Base-by-base conservation (phyloP, 1,139 yeast species). In the Geotrichum citri-aurantii region DNA sequence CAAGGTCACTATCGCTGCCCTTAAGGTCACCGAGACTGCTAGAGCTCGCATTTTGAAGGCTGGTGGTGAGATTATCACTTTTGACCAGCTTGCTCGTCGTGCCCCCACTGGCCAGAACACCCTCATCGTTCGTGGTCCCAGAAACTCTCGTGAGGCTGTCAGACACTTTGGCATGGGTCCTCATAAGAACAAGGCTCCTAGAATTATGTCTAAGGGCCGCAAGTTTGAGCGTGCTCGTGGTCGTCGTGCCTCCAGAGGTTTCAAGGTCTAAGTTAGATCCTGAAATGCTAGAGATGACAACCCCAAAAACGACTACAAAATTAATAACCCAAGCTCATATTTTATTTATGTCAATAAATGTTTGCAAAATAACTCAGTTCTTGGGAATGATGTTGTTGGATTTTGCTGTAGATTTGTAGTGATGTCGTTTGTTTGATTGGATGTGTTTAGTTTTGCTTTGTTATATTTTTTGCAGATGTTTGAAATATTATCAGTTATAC, bases 211-310 rank as follows among this genome's bases (percentile, higher is more conserved):
- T 69, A 91, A 84, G 81, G 99, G 99, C 79, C 93, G 98, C 86
- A 95, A 93, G 84, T 93, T 93, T 85, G 99, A 95, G 86, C 90
- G 95, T 81, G 99, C 97, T 75, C 93, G 99, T 89, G 99, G 99
- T 86, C 95, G 89, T 81, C 87, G 99, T 85, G 87, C 84, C 80
- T 92, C 98, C 70, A 90, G 96, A 86, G 99, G 97, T 84, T 93
- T 93, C 99, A 93, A 93, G 89, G 99, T 95, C 81, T 93, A 93
- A 90, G 49, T 14, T 19, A 37, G 33, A 33, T 29, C 46, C 17
- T 52, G 42, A 52, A 31, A 50, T 17, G 40, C 46, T 48, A 46
- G 29, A 46, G 29, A 37, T 37, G 42, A 37, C 8, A 37, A 37
- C 42, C 42, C 42, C 42, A 19, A 37, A 37, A n/a, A 37, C 42